Evolutionary conservation across 768 basidiomycete genomes (phyloP), one percentile per base, ranked within the genome.

Genomic region (Ephemerocybe angulata): DNA sequence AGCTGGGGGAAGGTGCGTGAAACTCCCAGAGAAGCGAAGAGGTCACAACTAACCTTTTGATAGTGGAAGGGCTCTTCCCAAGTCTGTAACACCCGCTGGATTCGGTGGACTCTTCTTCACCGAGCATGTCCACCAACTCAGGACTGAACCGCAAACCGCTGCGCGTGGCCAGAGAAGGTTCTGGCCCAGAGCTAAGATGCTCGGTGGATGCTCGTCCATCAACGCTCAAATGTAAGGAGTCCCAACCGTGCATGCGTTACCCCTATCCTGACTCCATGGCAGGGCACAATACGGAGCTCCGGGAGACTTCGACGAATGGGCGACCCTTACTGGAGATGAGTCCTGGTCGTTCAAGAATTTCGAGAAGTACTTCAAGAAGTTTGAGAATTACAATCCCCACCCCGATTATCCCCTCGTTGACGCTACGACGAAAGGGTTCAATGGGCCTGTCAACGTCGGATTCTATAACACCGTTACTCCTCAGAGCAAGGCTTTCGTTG

Each of bases 291-390:
- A 82, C 48, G 86, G 86, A 4, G 79, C 85, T 7, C 84, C 87
- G 2, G 79, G 82, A 1, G 87, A 90, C 63, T 89, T 83, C 60
- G 85, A 88, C 59, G 76, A 88, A 64, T 87, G 85, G 80, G 84
- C 81, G 1, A 53, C 65, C 0, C 70, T 81, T 24, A 76, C 74
- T 12, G 79, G 76, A 4, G 84, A 87, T 43, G 70, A 79, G 15
- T 78, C 79, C 8, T 90, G 85, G 85, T 68, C 80, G n/a, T 85
- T 76, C 74, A 72, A 79, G 52, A 76, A 81, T 47, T 70, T 89
- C 53, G 67, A 72, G 48, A 62, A 69, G 84, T 89, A 87, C 60
- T 84, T 89, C 62, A 74, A 65, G 31, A 89, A 86, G 65, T 87
- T 88, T 41, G 87, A 90, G 65, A 75, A 70, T 17, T 87, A 76